Base-by-base conservation (phyloP, 2,329 filamentous ascomycete genomes). In the Sclerotinia trifoliorum region DNA sequence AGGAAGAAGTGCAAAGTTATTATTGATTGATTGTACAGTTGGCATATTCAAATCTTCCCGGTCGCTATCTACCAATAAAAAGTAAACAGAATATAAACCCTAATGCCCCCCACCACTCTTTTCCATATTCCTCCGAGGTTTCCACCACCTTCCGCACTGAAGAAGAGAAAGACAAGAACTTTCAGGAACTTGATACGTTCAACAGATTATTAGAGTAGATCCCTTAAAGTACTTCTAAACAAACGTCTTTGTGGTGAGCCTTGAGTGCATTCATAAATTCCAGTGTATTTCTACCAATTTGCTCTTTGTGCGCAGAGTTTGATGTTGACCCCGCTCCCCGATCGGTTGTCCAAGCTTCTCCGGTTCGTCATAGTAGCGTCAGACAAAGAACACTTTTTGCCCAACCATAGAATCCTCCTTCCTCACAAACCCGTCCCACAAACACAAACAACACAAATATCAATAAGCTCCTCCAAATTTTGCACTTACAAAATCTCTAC, bases 381-480 rank as follows among this genome's bases (percentile, higher is more conserved):
- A 58, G 64, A 66, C 46, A 66, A 66, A 60, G 55, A 66, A 66
- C 65, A 66, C 65, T 61, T 66, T 66, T 52, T 52, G 46, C 55
- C n/a, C 54, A 61, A 61, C 65, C 44, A 42, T 46, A n/a, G n/a
- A 35, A 51, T 46, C 55, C 29, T 66, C 19, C 35, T 60, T 49
- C 13, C 32, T 66, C 65, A 39, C n/a, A 66, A 58, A 29, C 24
- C 24, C 15, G n/a, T 39, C 39, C 39, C 63, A 56, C 54, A 42
- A 42, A 46, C 29, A 35, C 44, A 42, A n/a, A 51, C 39, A 44
- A 62, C 65, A 52, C 35, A 66, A 65, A 67, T 54, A 64, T 69
- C 58, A 42, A 24, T 32, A 65, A 65, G 44, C 42, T 54, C 52
- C 46, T 69, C 58, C 26, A 66, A 57, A 62, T 24, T 55, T 42